Percentiles rank a stretch among this genome's conserved stretches.
These are phyloP conservation scores for Fusarium fujikuroi DNA, from an alignment of 2,329 filamentous ascomycete species.

Conservation along the genomic window DNA sequence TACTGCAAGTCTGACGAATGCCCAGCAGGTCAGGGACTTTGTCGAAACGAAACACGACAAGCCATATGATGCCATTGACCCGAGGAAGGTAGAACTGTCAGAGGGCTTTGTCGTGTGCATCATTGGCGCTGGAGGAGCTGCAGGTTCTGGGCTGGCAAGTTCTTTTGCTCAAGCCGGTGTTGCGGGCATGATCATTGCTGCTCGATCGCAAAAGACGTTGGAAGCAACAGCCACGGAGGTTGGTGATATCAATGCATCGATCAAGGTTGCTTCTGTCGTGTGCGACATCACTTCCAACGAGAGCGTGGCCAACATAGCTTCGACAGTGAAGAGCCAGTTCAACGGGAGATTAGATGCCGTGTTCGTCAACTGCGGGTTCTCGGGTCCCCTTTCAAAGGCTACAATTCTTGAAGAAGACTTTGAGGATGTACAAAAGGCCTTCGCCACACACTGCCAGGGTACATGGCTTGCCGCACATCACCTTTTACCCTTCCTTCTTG, in stretches of 20 bases:
- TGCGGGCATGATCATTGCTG: constrained; percentile 3
- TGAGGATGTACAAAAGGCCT: background rate
- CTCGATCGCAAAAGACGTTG: background rate
- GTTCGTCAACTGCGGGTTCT: constrained; percentile 12
- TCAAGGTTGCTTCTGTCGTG: fast-evolving
- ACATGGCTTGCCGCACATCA: constrained; percentile 13
- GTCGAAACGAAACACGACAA: background rate
- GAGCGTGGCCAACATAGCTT: background rate
- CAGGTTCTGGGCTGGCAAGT: background rate
- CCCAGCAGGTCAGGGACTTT: constrained; percentile 3
- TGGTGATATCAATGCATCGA: background rate
- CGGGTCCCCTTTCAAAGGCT: background rate
- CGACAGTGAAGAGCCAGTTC: background rate
- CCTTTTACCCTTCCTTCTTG: background rate
- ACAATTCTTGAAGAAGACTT: constrained; percentile 5
- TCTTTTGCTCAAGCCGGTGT: constrained; percentile 1
- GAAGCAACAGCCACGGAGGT: background rate
- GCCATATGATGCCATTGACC: background rate
- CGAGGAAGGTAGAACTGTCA: background rate
- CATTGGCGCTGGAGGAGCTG: constrained; percentile 11
- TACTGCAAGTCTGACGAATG: background rate
- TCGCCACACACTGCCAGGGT: background rate
- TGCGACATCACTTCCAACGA: constrained; percentile 1
- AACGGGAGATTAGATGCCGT: background rate
- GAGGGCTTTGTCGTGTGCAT: background rate